Conservation (phyloP, 768 basidiomycete genomes). For the Hortiboletus flavorubellus region DNA sequence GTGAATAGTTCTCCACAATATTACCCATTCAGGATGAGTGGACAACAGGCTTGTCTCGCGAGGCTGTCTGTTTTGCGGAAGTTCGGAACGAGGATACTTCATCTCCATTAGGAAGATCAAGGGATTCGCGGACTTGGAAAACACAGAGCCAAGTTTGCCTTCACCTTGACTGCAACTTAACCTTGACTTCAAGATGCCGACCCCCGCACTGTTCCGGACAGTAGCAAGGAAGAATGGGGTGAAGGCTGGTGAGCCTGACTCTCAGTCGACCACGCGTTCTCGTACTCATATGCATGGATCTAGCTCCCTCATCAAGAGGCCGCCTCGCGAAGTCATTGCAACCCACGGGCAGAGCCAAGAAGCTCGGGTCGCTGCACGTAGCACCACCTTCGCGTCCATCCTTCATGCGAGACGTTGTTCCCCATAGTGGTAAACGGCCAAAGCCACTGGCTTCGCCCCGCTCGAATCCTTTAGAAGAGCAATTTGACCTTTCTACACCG, state of each 20-base stretch:
- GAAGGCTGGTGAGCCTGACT: slow-evolving; percentile 12
- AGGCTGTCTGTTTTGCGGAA: neutral
- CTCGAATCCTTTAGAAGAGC: slow-evolving; percentile 31
- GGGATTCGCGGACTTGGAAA: slow-evolving; percentile 13
- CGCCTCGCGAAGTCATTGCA: slow-evolving; percentile 29
- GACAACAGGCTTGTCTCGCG: neutral
- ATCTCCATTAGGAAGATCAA: slow-evolving; percentile 10
- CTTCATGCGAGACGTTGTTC: slow-evolving; percentile 16
- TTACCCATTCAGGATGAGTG: neutral
- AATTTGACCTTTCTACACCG: slow-evolving; percentile 36
- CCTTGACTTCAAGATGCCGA: slow-evolving; percentile 2
- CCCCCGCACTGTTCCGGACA: slow-evolving; percentile 5
- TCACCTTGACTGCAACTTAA: too few relatives aligned
- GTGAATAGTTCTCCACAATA: neutral
- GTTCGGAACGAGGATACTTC: neutral
- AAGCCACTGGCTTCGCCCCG: neutral
- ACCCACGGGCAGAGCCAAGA: slow-evolving; percentile 25
- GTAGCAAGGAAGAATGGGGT: slow-evolving; percentile 9
- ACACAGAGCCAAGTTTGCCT: neutral
- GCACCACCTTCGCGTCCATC: slow-evolving; percentile 17
- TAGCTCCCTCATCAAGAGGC: slow-evolving; percentile 24
- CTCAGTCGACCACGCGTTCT: neutral
- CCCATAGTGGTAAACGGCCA: slow-evolving; percentile 17
- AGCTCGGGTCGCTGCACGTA: slow-evolving; percentile 25
- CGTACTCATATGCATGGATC: neutral